A percentile compares a stretch with the other conserved stretches of the same genome.
These are phyloP conservation scores for Elymus sibiricus DNA, from an alignment of 176 grass and related monocot genomes.

Conservation along the genomic window DNA sequence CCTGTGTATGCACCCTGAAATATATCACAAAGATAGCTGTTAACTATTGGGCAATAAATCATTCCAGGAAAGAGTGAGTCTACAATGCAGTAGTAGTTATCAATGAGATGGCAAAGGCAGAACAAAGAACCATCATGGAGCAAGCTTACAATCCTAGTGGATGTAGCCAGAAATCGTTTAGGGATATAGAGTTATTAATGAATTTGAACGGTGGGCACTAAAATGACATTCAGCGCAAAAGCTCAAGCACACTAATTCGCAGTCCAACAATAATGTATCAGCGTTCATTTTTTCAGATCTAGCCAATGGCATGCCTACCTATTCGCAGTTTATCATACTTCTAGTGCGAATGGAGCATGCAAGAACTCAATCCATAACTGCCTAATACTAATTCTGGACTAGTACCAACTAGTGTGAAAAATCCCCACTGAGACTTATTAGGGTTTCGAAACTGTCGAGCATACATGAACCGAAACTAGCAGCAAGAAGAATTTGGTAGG, in stretches of 20 bases:
- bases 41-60: not conserved
- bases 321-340: not conserved
- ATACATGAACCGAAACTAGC: not conserved
- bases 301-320: not conserved
- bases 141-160: not conserved
- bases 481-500: not conserved
- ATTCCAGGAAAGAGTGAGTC: not conserved
- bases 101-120: not conserved
- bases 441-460: not conserved
- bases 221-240: not conserved
- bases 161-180: not conserved
- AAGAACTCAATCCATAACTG: not conserved
- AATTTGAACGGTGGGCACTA: not conserved
- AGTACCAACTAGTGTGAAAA: not conserved
- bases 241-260: not conserved
- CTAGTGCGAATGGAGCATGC: not conserved
- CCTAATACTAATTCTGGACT: not conserved
- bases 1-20: conserved; percentile 92
- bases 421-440: not conserved
- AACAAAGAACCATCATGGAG: not conserved
- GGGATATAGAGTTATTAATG: not conserved
- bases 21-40: conserved; percentile 6
- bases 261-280: not conserved
- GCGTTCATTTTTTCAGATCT: not conserved
- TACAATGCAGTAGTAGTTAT: not conserved